Evolutionary conservation across 2,329 filamentous ascomycete genomes (phyloP).

Genomic region (Aspergillus sp.): DNA sequence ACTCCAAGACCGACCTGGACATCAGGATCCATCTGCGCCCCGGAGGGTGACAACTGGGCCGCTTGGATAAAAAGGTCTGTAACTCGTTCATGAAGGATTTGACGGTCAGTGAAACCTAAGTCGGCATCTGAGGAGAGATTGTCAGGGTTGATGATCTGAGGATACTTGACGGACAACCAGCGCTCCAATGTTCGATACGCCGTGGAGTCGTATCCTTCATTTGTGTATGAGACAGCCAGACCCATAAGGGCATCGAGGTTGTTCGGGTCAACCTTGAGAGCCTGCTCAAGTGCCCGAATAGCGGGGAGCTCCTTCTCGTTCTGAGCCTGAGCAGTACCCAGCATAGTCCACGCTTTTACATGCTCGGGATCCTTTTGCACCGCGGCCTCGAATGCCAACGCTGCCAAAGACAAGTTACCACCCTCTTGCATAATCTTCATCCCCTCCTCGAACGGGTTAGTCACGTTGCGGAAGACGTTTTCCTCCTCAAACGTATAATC

Average conservation of each 20-base stretch:
- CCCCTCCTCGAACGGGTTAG: constrained; percentile 89
- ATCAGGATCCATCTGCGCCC: constrained; percentile 96
- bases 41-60: constrained; percentile 87
- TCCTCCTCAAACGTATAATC: constrained; percentile 95
- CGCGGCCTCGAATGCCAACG: constrained; percentile 92
- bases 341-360: constrained; percentile 89
- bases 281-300: constrained; percentile 90
- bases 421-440: constrained; percentile 91
- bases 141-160: constrained; percentile 73
- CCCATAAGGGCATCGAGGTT: constrained; percentile 94
- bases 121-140: constrained; percentile 77
- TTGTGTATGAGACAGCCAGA: constrained; percentile 94
- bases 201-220: constrained; percentile 97
- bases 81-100: constrained; percentile 85
- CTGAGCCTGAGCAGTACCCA: constrained; percentile 91
- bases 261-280: constrained; percentile 81
- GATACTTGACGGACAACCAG: constrained; percentile 96
- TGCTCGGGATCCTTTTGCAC: constrained; percentile 88
- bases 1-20: constrained; percentile 97
- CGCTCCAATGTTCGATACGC: constrained; percentile 95
- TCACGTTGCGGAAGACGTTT: constrained; percentile 81
- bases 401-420: constrained; percentile 90
- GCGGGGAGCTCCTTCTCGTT: constrained; percentile 98
- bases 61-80: constrained; percentile 90
- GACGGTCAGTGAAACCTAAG: constrained; percentile 91